A percentile compares a stretch with the other conserved stretches of the same genome.
Evolutionary conservation across 768 basidiomycete species (phyloP).

Genomic region (Leucosporidium creatinivorum): DNA sequence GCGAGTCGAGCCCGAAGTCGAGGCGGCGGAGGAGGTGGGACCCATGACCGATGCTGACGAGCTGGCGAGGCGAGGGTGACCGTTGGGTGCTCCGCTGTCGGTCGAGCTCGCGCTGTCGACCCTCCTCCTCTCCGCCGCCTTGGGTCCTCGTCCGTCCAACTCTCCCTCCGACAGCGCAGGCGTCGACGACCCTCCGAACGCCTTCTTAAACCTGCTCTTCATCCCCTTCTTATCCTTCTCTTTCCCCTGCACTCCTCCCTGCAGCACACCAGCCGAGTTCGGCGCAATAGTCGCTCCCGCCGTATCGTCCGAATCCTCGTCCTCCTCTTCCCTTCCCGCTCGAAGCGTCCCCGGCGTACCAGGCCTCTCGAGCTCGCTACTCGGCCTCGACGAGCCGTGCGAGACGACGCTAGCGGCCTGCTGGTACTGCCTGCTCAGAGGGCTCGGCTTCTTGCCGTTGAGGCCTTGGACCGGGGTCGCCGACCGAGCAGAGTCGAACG

Average conservation of each 20-base stretch:
- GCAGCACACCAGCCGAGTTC: background rate
- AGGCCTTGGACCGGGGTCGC: slow-evolving; percentile 9
- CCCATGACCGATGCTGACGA: background rate
- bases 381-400: background rate
- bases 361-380: background rate
- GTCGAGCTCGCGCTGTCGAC: slow-evolving; percentile 3
- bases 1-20: background rate
- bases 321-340: slow-evolving; percentile 8
- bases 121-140: background rate
- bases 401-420: background rate
- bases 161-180: background rate
- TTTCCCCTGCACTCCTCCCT: background rate
- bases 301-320: slow-evolving; percentile 23
- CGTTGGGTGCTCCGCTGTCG: background rate
- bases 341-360: slow-evolving; percentile 1
- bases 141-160: background rate
- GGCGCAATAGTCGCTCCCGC: slow-evolving; percentile 18
- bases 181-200: slow-evolving; percentile 11
- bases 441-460: slow-evolving; percentile 10
- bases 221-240: slow-evolving; percentile 31
- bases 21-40: slow-evolving; percentile 5
- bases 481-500: slow-evolving; percentile 19
- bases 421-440: background rate
- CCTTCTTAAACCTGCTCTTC: slow-evolving; percentile 28
- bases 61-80: background rate